Evolutionary conservation across 495 filamentous ascomycete genomes (phyloP), one percentile per base, ranked within the genome.

Genomic region (Penicillium robsamsonii): DNA sequence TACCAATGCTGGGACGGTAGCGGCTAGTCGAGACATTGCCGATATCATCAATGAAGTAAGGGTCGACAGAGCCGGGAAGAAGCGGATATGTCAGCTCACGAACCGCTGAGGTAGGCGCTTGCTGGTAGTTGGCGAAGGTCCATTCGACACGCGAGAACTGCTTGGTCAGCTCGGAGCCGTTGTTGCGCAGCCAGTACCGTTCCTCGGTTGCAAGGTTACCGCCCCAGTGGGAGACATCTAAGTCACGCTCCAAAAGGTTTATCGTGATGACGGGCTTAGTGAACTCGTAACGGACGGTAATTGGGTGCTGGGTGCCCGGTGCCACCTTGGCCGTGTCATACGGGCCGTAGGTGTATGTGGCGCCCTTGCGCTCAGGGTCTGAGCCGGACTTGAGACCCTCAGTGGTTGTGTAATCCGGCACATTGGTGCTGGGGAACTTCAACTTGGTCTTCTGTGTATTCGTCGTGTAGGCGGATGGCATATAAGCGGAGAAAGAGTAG

Each of bases 161-260:
- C 53, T 85, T 84, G 33, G 85, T 82, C 33, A 98, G 86, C 67
- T 87, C 81, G 15, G 94, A 96, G 54, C 84, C 94, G 48, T 86
- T 82, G 79, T 97, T 96, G 65, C 82, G 82, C 60, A 97, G 82
- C 73, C 85, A 89, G 79, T 96, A 97, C 47, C 91, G 85, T 70
- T 98, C 94, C 70, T 98, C 95, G 25, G 88, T 88, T 0, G 93
- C 94, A 40, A 97, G 73, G 69, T 97, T 97, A 24, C 94, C 95
- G 57, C 94, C 94, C 94, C 94, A 98, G 70, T 97, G 95, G 62
- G 89, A 94, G 58, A 97, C 87, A 71, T 97, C 93, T 54, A 98
- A 74, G 63, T 96, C 92, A 24, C 94, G 86, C 77, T 97, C 89
- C 42, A 97, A 76, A 6, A 82, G 70, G 17, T 81, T 83, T 37